A percentile compares a stretch with the other conserved stretches of the same genome.
Conservation (phyloP, 345 rosid genomes). For the Linum tenue region DNA sequence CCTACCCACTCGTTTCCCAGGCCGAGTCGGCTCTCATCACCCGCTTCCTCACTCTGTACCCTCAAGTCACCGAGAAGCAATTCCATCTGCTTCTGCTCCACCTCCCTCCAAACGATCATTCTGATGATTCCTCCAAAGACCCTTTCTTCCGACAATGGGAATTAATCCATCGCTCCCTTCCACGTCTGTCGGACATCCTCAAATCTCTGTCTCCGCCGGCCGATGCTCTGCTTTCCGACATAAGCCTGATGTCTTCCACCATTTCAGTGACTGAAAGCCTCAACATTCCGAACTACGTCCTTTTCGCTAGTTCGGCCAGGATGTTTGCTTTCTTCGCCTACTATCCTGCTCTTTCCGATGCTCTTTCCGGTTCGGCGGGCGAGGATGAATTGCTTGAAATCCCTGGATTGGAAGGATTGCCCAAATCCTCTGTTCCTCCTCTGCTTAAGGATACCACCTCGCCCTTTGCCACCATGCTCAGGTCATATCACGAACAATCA, state of each 20-base stretch:
- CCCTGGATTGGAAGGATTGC: background rate
- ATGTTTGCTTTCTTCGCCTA: conserved; percentile 26
- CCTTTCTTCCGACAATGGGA: conserved; percentile 28
- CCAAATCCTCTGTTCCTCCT: background rate
- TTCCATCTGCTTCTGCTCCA: conserved; percentile 10
- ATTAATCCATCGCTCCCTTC: conserved; percentile 19
- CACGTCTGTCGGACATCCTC: conserved; percentile 25
- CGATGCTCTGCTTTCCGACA: conserved; percentile 27
- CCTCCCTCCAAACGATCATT: conserved; percentile 14
- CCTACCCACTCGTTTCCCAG: conserved; percentile 26
- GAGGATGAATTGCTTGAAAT: background rate
- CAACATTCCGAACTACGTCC: conserved; percentile 25
- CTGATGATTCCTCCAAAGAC: conserved; percentile 12
- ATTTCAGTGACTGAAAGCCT: conserved; percentile 23
- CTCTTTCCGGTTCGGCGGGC: background rate
- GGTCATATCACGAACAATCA: too few species aligned
- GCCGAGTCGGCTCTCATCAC: conserved; percentile 22
- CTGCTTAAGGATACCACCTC: background rate
- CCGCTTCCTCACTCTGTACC: conserved; percentile 18
- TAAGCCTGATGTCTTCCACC: conserved; percentile 25
- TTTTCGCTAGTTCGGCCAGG: conserved; percentile 38
- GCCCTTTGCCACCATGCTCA: background rate
- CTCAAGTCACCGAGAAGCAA: conserved; percentile 15
- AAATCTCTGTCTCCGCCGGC: conserved; percentile 22
- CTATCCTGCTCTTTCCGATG: background rate